phyloP scores from a whole-genome alignment of 768 basidiomycete species.

The Xerocomellus chrysenteron region DNA sequence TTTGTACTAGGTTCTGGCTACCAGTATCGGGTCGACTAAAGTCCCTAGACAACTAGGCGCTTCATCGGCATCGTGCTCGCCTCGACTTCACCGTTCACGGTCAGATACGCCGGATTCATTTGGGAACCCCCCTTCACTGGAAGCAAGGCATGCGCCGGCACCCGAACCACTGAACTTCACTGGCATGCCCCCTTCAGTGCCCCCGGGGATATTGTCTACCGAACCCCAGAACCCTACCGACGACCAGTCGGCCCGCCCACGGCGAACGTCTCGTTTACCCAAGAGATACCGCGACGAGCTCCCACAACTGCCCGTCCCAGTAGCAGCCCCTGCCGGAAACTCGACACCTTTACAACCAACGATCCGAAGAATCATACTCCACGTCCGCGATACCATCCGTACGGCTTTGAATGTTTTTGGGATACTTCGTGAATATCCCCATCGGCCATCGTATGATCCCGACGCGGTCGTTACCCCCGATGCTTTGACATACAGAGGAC shows the following conservation, averaged over 20 bases:
- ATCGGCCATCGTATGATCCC: background rate
- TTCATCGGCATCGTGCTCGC: too few relatives aligned
- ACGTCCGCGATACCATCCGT: background rate
- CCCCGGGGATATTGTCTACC: too few relatives aligned
- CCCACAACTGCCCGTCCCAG: background rate
- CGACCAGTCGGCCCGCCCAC: background rate
- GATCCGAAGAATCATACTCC: background rate
- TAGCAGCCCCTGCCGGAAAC: background rate
- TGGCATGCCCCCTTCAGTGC: too few relatives aligned
- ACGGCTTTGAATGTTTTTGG: background rate
- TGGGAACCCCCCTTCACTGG: too few relatives aligned
- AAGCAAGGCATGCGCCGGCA: too few relatives aligned
- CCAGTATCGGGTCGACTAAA: too few relatives aligned
- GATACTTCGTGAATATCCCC: background rate
- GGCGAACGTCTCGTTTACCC: background rate
- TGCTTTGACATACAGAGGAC: background rate
- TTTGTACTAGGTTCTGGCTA: background rate
- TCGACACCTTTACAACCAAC: background rate
- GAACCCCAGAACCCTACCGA: background rate
- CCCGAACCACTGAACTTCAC: too few relatives aligned
- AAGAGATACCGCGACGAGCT: background rate
- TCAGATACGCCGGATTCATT: too few relatives aligned
- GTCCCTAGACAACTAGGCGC: too few relatives aligned
- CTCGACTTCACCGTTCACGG: too few relatives aligned
- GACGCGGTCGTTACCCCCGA: background rate